Base-by-base conservation (phyloP, 371 early-diverging fungal species). In the Capillidium rhysosporum region DNA sequence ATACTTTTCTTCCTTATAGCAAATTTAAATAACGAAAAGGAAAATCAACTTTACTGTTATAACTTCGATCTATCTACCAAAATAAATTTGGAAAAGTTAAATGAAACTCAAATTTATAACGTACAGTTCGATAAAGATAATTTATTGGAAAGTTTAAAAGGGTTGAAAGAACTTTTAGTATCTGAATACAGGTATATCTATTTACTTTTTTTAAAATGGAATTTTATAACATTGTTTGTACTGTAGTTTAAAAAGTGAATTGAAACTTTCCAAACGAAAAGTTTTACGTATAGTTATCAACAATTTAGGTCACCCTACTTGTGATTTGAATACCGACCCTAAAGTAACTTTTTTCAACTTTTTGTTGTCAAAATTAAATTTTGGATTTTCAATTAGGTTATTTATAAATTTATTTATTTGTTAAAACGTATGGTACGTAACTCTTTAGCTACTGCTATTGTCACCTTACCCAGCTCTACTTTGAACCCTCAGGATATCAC, bases 391-490 rank as follows among this genome's bases (percentile, higher is more conserved):
- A 4, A 34, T 7, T 10, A 47, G 48, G 75, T 75, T 44, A 24
- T 82, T 18, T 77, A 69, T 58, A 67, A 70, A 47, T 92, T 92
- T 58, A 66, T 89, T 43, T 78, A 82, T 59, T 69, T 73, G 8
- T 68, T 94, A 28, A 76, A 82, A 28, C 78, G 80, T 1, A 59
- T 90, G 23, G 63, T 94, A 55, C 76, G 88, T 21, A 78, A 75
- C 54, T 76, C 84, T 3, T 78, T 76, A 63, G 83, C 82, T 9
- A 76, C 78, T 1, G 85, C 85, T 38, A 66, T 93, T 40, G 64
- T 90, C 16, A 82, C 91, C 2, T 66, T 94, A 7, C 90, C 93
- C 34, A 34, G 34, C 12, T 34, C 34, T 34, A 34, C 34, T 4
- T 34, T 34, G 12, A 34, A 34, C 34, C 34, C 34, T 34, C 4